Base-by-base conservation (phyloP, 176 grass and related monocot genomes). In the Ananas comosus region DNA sequence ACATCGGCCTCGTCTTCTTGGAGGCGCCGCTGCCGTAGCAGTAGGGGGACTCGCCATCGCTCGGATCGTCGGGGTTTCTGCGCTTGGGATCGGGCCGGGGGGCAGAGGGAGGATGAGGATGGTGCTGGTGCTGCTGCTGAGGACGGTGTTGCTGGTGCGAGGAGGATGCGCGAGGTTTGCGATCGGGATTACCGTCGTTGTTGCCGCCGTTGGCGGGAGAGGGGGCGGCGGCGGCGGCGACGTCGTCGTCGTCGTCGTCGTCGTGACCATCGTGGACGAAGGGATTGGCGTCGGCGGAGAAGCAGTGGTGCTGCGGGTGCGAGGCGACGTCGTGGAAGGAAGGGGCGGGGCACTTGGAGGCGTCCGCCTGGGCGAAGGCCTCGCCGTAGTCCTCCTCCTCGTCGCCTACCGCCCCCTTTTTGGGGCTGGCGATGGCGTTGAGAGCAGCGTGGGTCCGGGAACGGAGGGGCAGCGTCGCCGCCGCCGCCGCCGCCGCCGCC, bases 41-140 rank as follows among this genome's bases (percentile, higher is more conserved):
- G 81, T 84, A 95, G 61, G 78, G 88, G 51, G 85, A 90, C 67
- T 90, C 91, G 4, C 81, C 84, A 72, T 90, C 87, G 78, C 87
- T 95, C 50, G 85, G 81, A 75, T 96, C 91, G 64, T 90, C 90
- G 51, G 77, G 80, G 12, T 88, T 83, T 79, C 80, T 90, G 42
- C 91, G 81, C 79, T 96, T 96, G 50, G 67, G 19, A 19, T 61
- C 56, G 16, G 56, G 56, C 10, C 56, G 56, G n/a, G 56, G 21
- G 0, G 56, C 56, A 10, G 9, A 10, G 17, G 56, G 14, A 61
- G 56, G 42, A 64, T 10, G 29, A 12, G 47, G 18, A 9, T 49
- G 65, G 5, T 53, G n/a, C 11, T 69, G 53, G 5, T 77, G 75
- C 14, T 76, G 73, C 9, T 67, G 74, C 10, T 18, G 74, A 22